phyloP scores from a whole-genome alignment of 345 rosid species.

The Pistacia vera region DNA sequence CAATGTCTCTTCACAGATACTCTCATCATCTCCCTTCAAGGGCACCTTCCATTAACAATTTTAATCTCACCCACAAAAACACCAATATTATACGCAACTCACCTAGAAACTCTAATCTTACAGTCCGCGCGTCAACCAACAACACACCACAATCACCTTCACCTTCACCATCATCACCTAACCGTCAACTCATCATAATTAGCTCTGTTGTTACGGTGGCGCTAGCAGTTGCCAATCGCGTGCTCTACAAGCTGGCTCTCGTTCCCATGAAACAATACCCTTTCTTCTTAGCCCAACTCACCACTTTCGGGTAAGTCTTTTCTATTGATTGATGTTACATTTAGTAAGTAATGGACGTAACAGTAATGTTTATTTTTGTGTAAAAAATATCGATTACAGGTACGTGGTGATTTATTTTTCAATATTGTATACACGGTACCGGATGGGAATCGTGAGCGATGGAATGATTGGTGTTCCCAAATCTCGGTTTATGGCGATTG shows the following conservation, averaged over 20 bases:
- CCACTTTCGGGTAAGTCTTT: constrained; percentile 71
- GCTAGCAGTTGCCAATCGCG: constrained; percentile 80
- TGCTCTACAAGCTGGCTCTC: constrained; percentile 91
- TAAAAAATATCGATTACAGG: constrained; percentile 27
- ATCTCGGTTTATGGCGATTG: constrained; percentile 64
- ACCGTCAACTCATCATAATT: constrained; percentile 32
- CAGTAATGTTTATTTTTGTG: no score
- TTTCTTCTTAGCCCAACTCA: constrained; percentile 83
- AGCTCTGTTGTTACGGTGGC: constrained; percentile 49
- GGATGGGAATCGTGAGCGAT: constrained; percentile 63
- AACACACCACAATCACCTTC: neutral
- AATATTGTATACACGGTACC: constrained; percentile 53
- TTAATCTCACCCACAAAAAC: constrained; percentile 18
- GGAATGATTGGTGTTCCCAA: constrained; percentile 82
- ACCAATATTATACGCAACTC: neutral
- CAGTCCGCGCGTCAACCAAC: constrained; percentile 36
- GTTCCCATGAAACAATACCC: constrained; percentile 90
- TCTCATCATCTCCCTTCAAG: constrained; percentile 7
- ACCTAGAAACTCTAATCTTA: constrained; percentile 20
- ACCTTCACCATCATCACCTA: constrained; percentile 12
- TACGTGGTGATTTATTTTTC: constrained; percentile 76
- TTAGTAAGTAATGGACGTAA: no score
- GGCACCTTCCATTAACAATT: neutral
- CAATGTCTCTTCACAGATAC: constrained; percentile 1
- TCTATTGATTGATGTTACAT: neutral